Conservation (phyloP, 2,329 filamentous ascomycete genomes). For the Alternaria viburni region DNA sequence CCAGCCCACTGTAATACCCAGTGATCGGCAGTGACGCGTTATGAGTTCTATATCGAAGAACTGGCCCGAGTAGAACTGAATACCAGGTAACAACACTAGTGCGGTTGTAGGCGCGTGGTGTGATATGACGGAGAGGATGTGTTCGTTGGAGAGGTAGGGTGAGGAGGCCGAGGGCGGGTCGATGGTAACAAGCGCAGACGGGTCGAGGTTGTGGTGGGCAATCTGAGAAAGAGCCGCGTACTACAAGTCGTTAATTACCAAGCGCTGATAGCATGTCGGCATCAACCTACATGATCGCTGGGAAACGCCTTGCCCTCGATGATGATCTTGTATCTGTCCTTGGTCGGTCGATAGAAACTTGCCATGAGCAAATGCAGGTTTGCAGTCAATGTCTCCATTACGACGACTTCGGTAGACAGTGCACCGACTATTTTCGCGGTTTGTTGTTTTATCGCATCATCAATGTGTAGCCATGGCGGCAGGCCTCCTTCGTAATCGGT, state of each 20-base stretch:
- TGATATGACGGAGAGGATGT: constrained; percentile 76
- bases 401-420: constrained; percentile 73
- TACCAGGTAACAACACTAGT: constrained; percentile 79
- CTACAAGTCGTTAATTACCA: constrained; percentile 48
- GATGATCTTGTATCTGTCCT: constrained; percentile 75
- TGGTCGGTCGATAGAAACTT: constrained; percentile 78
- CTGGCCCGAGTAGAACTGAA: constrained; percentile 93
- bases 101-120: constrained; percentile 75
- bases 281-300: constrained; percentile 71
- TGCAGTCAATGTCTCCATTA: constrained; percentile 86
- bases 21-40: constrained; percentile 74
- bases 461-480: constrained; percentile 77
- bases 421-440: constrained; percentile 80
- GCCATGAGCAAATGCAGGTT: constrained; percentile 85
- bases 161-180: constrained; percentile 60
- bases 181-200: constrained; percentile 75
- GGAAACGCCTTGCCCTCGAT: constrained; percentile 92
- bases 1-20: constrained; percentile 80
- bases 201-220: constrained; percentile 69
- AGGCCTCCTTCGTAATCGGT: constrained; percentile 70
- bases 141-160: constrained; percentile 71
- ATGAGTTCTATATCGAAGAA: constrained; percentile 82
- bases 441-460: constrained; percentile 73
- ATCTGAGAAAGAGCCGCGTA: constrained; percentile 87
- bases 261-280: not conserved